These are phyloP conservation scores for Paramecium caudatum DNA, from an alignment of 73 alveolate genomes.

Conservation along the genomic window DNA sequence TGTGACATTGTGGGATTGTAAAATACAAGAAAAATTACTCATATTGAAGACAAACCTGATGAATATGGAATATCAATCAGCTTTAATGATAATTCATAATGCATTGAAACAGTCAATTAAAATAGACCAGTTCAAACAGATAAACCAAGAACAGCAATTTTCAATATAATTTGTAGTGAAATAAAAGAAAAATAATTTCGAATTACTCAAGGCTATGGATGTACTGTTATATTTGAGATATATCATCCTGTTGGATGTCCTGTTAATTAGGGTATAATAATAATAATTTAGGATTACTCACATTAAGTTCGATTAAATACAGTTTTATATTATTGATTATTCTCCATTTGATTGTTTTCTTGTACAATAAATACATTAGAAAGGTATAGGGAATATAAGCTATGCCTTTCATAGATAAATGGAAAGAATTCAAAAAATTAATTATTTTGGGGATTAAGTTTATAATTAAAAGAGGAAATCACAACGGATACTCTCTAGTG, in stretches of 20 bases:
- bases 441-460: not conserved
- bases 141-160: conserved; percentile 59
- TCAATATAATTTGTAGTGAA: conserved; percentile 47
- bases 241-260: conserved; percentile 53
- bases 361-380: not conserved
- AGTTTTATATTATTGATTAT: not conserved
- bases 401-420: not conserved
- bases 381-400: conserved; percentile 7
- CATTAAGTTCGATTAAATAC: not conserved
- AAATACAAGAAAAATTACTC: not conserved
- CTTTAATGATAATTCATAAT: conserved; percentile 56
- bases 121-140: not conserved
- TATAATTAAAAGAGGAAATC: not conserved
- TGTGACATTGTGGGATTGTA: conserved; percentile 61
- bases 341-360: not conserved
- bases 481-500: conserved; percentile 11
- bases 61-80: conserved; percentile 32
- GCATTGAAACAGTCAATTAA: conserved; percentile 51
- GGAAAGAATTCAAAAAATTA: not conserved
- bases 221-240: conserved; percentile 42
- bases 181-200: conserved; percentile 10
- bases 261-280: not conserved
- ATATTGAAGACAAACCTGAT: not conserved
- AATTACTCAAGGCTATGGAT: conserved; percentile 25
- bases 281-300: not conserved